phyloP scores from a whole-genome alignment of 2,329 filamentous ascomycete genomes.

The Aspergillus transmontanensis region DNA sequence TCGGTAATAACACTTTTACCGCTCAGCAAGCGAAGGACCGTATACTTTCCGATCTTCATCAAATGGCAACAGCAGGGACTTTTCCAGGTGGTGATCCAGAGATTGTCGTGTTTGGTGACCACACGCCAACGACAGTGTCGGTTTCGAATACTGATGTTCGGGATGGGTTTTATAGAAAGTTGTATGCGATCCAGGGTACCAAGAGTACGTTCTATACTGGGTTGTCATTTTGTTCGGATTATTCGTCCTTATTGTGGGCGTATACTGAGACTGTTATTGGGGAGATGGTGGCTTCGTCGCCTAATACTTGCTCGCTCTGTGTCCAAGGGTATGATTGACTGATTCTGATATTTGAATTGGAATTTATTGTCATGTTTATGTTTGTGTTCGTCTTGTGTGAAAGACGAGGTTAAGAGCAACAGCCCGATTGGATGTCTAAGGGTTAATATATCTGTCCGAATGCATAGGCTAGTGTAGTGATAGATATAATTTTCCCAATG shows the following conservation, averaged over 20 bases:
- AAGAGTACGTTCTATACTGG: constrained; percentile 52
- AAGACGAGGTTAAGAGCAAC: neutral
- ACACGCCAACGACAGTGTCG: constrained; percentile 41
- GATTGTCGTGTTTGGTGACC: constrained; percentile 39
- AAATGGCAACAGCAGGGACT: constrained; percentile 14
- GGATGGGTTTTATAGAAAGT: constrained; percentile 45
- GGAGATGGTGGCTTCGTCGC: constrained; percentile 5
- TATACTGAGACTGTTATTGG: constrained; percentile 19
- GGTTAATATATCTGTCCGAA: neutral
- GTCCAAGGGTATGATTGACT: neutral
- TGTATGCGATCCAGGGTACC: constrained; percentile 48
- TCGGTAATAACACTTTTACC: constrained; percentile 26
- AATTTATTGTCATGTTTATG: neutral
- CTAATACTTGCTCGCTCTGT: neutral
- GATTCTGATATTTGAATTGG: neutral
- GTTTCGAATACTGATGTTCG: constrained; percentile 38
- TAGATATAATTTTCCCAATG: too few species aligned
- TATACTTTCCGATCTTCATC: constrained; percentile 17
- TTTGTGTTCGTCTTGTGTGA: neutral
- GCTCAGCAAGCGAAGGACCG: constrained; percentile 15
- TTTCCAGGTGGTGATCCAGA: constrained; percentile 23
- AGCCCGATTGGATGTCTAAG: neutral
- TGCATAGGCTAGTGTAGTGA: too few species aligned
- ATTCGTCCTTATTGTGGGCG: constrained; percentile 25
- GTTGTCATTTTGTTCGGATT: constrained; percentile 35